These are phyloP conservation scores for Lepidium didymum DNA, from an alignment of 345 rosid species.

Conservation along the genomic window DNA sequence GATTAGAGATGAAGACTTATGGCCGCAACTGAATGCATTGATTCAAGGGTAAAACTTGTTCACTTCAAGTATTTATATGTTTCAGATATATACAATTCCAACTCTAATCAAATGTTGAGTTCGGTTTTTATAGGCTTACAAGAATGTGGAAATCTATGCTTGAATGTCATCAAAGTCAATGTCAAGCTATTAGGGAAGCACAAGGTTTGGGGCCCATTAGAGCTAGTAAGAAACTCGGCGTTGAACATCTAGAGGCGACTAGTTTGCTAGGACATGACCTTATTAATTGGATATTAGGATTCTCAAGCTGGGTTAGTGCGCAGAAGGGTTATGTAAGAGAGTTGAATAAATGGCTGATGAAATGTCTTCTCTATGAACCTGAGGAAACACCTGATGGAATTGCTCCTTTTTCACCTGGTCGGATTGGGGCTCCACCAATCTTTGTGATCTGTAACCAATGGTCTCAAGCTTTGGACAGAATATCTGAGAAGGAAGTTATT, in stretches of 20 bases:
- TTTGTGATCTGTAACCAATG: conserved; percentile 96
- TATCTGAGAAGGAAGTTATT: conserved; percentile 86
- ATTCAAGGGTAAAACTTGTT: conserved; percentile 63
- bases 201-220: conserved; percentile 50
- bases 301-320: conserved; percentile 71
- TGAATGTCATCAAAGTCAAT: conserved; percentile 79
- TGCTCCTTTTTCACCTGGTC: conserved; percentile 88
- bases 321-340: conserved; percentile 74
- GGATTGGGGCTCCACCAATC: conserved; percentile 86
- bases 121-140: conserved; percentile 41
- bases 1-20: conserved; percentile 92
- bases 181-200: conserved; percentile 65
- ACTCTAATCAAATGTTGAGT: neutral
- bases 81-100: neutral
- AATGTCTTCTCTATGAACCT: conserved; percentile 79
- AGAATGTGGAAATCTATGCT: conserved; percentile 97
- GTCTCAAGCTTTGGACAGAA: conserved; percentile 70
- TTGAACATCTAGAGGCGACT: conserved; percentile 62
- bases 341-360: conserved; percentile 78
- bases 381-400: conserved; percentile 85
- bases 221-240: conserved; percentile 54
- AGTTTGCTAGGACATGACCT: conserved; percentile 71
- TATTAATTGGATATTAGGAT: conserved; percentile 61
- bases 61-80: neutral
- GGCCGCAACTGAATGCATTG: conserved; percentile 85